Evolutionary conservation across 2,329 filamentous ascomycete species (phyloP), one percentile per base, ranked within the genome.

Genomic region (Fusarium nanum): DNA sequence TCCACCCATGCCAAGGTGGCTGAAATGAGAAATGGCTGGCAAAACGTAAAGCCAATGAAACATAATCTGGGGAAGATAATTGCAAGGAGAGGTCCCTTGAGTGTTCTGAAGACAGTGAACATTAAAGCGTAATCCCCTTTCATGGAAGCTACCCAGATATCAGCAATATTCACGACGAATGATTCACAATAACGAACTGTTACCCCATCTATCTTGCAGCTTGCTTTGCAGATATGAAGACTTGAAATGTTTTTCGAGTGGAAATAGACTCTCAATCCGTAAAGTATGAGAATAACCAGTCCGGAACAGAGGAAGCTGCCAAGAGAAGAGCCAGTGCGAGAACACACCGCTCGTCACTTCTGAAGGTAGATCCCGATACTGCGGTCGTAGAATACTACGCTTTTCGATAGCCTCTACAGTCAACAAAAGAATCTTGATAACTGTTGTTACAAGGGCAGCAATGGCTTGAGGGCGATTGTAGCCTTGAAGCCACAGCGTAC

Each of bases 1-100:
- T 42, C 66, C 2, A 47, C 66, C 66, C 66, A 69, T 0, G 2
- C 49, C 5, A 73, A 40, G 6, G 64, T 73, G 34, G 60, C 23
- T 16, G 58, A 71, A 44, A 71, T 73, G 23, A 73, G 67, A 25
- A 73, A 73, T 2, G 71, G 71, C 8, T 73, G 70, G 6, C 64
- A 60, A 22, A 73, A 73, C 0, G 61, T 71, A 6, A 73, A 73
- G 2, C 56, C 71, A 5, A 69, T 73, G 12, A 73, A 63, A n/a
- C 64, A 66, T 5, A 73, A 9, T 2, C 70, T 57, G 2, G 70
- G 70, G 3, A 73, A 56, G 3, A 71, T 1, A 1, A 71, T 68
- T 5, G 56, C 57, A 1, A 73, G 14, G 2, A 57, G 20, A 25
- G 58, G 70, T 23, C 53, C 22, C 28, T 59, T 71, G 3, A 69